phyloP scores from a whole-genome alignment of 371 early-diverging fungal genomes.

The Dichotomocladium elegans region DNA sequence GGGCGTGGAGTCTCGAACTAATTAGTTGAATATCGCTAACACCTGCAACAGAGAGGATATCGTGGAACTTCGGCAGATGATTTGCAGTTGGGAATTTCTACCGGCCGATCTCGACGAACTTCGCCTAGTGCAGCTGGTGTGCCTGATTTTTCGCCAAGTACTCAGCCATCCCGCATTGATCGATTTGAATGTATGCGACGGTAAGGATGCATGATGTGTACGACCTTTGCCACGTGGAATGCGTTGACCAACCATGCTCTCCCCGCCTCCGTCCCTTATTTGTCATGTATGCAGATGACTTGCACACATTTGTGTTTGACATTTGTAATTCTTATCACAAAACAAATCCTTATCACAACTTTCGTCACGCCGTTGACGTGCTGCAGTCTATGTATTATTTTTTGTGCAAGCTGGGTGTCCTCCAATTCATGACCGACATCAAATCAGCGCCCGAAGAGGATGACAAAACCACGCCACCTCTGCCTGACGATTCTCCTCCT shows the following conservation, averaged over 20 bases:
- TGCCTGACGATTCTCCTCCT: slow-evolving; percentile 3
- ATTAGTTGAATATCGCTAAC: too few relatives aligned
- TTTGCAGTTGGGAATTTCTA: slow-evolving; percentile 62
- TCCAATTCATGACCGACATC: slow-evolving; percentile 30
- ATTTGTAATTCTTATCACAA: slow-evolving; percentile 69
- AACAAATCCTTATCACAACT: slow-evolving; percentile 84
- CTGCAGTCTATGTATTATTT: slow-evolving; percentile 80
- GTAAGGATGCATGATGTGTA: slow-evolving; percentile 17
- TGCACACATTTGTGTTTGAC: slow-evolving; percentile 62
- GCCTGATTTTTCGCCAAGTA: slow-evolving; percentile 58
- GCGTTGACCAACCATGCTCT: not conserved
- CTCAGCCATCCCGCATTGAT: slow-evolving; percentile 55
- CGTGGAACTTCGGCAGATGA: slow-evolving; percentile 24
- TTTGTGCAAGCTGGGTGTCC: slow-evolving; percentile 61
- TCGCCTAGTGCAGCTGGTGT: slow-evolving; percentile 56
- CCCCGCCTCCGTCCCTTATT: too few relatives aligned
- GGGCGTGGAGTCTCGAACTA: too few relatives aligned
- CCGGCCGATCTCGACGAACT: slow-evolving; percentile 52
- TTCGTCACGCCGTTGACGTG: slow-evolving; percentile 84
- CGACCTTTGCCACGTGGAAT: not conserved
- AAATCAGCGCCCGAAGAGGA: not conserved
- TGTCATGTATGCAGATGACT: slow-evolving; percentile 34
- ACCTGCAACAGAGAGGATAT: slow-evolving; percentile 31
- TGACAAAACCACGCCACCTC: not conserved
- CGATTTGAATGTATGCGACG: slow-evolving; percentile 51